Base-by-base conservation (phyloP, 257 asterid species). In the Verbena officinalis region DNA sequence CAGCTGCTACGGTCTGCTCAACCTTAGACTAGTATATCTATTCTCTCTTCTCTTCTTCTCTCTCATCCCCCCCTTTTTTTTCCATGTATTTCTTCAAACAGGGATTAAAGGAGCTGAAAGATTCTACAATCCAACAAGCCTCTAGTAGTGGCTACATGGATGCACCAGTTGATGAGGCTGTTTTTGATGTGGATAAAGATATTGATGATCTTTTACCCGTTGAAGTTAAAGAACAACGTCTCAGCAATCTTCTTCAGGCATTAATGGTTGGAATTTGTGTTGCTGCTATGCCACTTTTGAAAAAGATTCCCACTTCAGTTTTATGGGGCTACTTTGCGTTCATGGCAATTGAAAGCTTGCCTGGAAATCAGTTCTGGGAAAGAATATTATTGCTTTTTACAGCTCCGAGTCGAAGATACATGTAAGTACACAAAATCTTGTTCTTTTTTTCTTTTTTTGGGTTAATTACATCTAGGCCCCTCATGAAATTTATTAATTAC, bases 301-400 rank as follows among this genome's bases (percentile, higher is more conserved):
- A 90, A 72, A 88, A 58, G 82, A 94, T 94, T 65, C 99, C 99
- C 24, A 81, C 97, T 46, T 83, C 99, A 0, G 97, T 94, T 62
- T 89, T 94, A 11, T 94, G 99, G 99, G 99, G 99, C 11, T 94
- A 94, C 84, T 94, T 94, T 33, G 97, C 99, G 22, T 94, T 88
- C 91, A 94, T 94, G 99, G 97, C 99, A 2, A 94, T 94, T 45
- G 99, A 94, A 77, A 90, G 95, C 78, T 73, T 94, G 86, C 99
- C 99, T 0, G 99, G 99, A 73, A 94, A 94, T 62, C 99, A 94
- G 71, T 90, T 90, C 59, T 94, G 99, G 99, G 99, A 94, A 84
- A 81, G 99, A 68, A 94, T 94, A 33, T 75, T 94, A 38, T 66
- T 80, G 77, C 95, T 94, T 36, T 90, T 90, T 72, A 91, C 97